Evolutionary conservation across 257 asterid genomes (phyloP).

Genomic region (Datura wrightii): DNA sequence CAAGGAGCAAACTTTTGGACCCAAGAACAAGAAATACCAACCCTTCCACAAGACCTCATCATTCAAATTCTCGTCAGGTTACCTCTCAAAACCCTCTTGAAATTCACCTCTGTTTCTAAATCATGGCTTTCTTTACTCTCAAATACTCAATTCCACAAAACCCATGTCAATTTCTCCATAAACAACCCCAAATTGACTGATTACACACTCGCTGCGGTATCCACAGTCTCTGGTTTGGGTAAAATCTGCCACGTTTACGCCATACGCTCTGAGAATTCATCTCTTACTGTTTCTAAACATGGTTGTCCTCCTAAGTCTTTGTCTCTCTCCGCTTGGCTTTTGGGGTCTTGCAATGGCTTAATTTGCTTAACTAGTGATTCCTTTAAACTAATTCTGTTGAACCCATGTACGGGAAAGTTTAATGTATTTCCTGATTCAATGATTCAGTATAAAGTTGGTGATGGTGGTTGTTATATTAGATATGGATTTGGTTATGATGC

Average conservation of each 20-base stretch:
- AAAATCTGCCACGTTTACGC: constrained; percentile 44
- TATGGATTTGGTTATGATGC: constrained; percentile 52
- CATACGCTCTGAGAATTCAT: neutral
- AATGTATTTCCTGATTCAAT: constrained; percentile 49
- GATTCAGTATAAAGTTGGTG: constrained; percentile 12
- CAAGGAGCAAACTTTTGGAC: neutral
- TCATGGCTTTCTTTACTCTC: constrained; percentile 22
- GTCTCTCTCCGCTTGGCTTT: constrained; percentile 26
- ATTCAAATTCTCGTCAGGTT: constrained; percentile 54
- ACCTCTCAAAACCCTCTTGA: constrained; percentile 53
- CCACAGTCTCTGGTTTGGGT: neutral
- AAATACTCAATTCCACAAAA: constrained; percentile 42
- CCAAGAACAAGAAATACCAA: constrained; percentile 19
- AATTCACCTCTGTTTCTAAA: constrained; percentile 34
- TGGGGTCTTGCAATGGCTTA: constrained; percentile 66
- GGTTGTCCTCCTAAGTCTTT: constrained; percentile 23
- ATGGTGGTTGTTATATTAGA: constrained; percentile 18
- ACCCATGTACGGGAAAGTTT: constrained; percentile 51
- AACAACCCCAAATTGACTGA: neutral
- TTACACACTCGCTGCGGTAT: constrained; percentile 28
- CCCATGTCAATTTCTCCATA: constrained; percentile 42
- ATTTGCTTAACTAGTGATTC: constrained; percentile 42
- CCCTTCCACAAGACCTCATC: constrained; percentile 57
- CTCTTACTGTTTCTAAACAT: constrained; percentile 15
- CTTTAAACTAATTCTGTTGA: constrained; percentile 47